These are phyloP conservation scores for Colletotrichum sp. DNA, from an alignment of 2,329 filamentous ascomycete genomes.

Conservation along the genomic window DNA sequence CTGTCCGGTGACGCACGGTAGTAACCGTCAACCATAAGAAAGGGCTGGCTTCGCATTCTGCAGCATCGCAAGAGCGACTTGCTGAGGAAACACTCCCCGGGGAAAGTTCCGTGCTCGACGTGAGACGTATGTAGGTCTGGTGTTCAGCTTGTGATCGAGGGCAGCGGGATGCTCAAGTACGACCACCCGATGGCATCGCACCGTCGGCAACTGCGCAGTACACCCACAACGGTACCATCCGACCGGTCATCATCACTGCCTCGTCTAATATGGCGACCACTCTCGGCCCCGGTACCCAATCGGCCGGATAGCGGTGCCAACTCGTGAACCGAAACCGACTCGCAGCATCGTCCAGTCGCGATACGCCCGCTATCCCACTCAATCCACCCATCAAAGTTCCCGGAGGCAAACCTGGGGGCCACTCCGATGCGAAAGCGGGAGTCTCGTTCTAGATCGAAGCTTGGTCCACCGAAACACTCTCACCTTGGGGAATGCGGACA, in stretches of 20 bases:
- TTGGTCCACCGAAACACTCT: not conserved
- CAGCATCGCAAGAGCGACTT: not conserved
- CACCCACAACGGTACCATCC: not conserved
- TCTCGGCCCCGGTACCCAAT: not conserved
- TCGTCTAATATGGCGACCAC: not conserved
- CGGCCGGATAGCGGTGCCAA: not conserved
- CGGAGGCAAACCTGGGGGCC: not conserved
- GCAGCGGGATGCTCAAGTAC: fast-evolving
- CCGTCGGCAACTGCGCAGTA: not conserved
- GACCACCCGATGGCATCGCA: not conserved
- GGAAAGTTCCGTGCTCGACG: not conserved
- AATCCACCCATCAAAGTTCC: not conserved
- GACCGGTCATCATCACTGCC: not conserved
- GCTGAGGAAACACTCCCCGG: not conserved
- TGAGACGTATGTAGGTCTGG: not conserved
- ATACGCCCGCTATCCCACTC: not conserved
- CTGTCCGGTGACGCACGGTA: not conserved
- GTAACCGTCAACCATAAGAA: not conserved
- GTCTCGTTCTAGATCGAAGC: not conserved
- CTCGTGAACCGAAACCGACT: not conserved
- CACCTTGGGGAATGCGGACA: not conserved
- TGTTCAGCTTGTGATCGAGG: not conserved
- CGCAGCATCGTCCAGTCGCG: not conserved
- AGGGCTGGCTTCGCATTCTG: not conserved
- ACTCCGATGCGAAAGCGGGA: not conserved